Percentiles rank a stretch among this genome's conserved stretches.
These are phyloP conservation scores for Nelumbo lutea DNA, from an alignment of 164 flowering plant genomes.

Conservation along the genomic window DNA sequence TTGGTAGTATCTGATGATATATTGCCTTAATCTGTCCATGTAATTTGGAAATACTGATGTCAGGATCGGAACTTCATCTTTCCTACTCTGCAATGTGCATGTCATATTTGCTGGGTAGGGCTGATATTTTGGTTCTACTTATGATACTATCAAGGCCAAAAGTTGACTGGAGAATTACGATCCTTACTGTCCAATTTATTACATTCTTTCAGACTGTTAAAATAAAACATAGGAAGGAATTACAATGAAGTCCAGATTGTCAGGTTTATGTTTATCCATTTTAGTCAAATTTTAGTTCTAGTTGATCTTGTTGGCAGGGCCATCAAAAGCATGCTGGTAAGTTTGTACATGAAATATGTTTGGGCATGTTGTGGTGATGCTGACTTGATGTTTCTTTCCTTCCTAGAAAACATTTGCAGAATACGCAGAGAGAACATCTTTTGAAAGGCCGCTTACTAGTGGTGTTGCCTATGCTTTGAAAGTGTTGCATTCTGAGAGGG, in stretches of 20 bases:
- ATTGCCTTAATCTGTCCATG: neutral
- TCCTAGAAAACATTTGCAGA: constrained; percentile 87
- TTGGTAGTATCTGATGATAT: neutral
- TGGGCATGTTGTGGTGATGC: neutral
- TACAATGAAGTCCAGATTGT: neutral
- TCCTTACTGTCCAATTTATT: neutral
- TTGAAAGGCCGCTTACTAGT: constrained; percentile 97
- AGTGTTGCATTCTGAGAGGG: constrained; percentile 78
- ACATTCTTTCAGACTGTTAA: neutral
- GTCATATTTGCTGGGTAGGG: neutral
- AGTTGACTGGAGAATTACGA: neutral
- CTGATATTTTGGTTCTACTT: neutral
- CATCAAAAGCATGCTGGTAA: neutral
- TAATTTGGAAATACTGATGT: too few relatives aligned
- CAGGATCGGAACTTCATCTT: too few relatives aligned
- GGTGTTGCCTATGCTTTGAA: constrained; percentile 94
- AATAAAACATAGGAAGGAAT: neutral
- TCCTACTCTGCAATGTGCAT: neutral
- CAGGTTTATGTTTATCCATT: neutral
- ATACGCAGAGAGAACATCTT: constrained; percentile 86
- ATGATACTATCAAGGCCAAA: neutral
- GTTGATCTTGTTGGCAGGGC: too few relatives aligned
- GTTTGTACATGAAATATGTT: neutral
- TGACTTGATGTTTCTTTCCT: constrained; percentile 13
- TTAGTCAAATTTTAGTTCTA: too few relatives aligned